These are phyloP conservation scores for Simmondsia chinensis DNA, from an alignment of 148 eudicot genomes.

Conservation along the genomic window DNA sequence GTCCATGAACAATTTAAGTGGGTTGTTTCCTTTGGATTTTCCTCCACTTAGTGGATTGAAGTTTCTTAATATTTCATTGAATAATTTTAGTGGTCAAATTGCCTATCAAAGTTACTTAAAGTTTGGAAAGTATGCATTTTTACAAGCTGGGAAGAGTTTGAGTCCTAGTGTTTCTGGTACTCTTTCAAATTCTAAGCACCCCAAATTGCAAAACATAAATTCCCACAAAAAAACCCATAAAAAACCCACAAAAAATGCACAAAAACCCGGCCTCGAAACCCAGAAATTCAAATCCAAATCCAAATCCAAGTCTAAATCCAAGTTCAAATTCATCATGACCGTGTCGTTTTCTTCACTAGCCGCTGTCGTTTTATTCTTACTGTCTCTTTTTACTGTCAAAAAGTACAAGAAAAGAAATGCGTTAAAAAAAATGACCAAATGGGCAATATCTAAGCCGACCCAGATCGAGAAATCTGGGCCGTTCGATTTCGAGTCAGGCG, in stretches of 20 bases:
- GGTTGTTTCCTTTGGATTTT: constrained; percentile 61
- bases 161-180: constrained; percentile 16
- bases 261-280: neutral
- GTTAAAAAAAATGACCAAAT: constrained; percentile 26
- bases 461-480: constrained; percentile 78
- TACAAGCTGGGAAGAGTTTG: constrained; percentile 58
- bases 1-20: constrained; percentile 46
- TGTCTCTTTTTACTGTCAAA: constrained; percentile 10
- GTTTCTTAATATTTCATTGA: constrained; percentile 68
- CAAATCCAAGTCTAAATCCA: constrained; percentile 5
- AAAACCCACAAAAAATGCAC: constrained; percentile 14
- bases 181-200: neutral
- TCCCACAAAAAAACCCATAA: constrained; percentile 14
- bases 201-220: constrained; percentile 8
- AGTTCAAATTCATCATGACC: constrained; percentile 8
- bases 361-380: constrained; percentile 9
- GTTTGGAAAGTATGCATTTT: constrained; percentile 54
- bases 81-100: constrained; percentile 46
- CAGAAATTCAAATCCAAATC: constrained; percentile 14
- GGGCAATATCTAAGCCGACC: constrained; percentile 74
- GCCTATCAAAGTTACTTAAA: constrained; percentile 4
- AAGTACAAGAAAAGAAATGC: constrained; percentile 25
- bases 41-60: constrained; percentile 32
- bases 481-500: constrained; percentile 69
- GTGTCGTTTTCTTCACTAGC: constrained; percentile 32